Evolutionary conservation across 2,329 filamentous ascomycete species (phyloP).

Genomic region (Claviceps digitariae): DNA sequence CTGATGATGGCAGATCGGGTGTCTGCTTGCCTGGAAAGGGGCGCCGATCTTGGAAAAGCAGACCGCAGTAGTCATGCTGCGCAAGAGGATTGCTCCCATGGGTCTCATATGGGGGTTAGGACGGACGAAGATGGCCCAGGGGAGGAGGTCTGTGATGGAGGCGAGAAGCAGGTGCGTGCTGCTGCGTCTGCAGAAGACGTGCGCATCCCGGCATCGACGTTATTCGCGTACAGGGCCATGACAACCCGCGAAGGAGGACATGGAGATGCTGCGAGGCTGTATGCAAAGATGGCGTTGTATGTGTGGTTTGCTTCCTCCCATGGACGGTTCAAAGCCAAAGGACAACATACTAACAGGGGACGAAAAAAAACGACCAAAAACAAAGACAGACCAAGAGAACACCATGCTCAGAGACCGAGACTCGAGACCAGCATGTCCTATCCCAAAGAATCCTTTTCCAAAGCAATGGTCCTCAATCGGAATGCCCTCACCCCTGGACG

Average conservation of each 20-base stretch:
- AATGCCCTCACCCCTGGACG: neutral
- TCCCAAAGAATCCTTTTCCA: neutral
- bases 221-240: conserved; percentile 22
- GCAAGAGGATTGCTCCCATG: neutral
- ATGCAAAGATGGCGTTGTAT: neutral
- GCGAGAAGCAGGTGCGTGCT: neutral
- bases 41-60: neutral
- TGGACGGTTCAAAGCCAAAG: too few species aligned
- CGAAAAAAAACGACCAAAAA: too few species aligned
- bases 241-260: neutral
- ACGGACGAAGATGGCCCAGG: neutral
- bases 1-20: neutral
- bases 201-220: conserved; percentile 13
- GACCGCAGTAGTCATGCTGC: too few species aligned
- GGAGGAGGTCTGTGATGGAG: neutral
- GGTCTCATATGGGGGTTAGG: neutral
- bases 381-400: neutral
- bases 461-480: neutral
- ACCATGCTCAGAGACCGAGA: neutral
- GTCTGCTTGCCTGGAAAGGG: neutral
- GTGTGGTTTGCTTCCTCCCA: neutral
- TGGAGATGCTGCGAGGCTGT: conserved; percentile 9
- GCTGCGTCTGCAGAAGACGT: conserved; percentile 8
- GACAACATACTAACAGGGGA: too few species aligned
- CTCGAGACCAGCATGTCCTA: neutral